These are phyloP conservation scores for Xanthoconium stramineum DNA, from an alignment of 768 basidiomycete genomes.

Conservation along the genomic window DNA sequence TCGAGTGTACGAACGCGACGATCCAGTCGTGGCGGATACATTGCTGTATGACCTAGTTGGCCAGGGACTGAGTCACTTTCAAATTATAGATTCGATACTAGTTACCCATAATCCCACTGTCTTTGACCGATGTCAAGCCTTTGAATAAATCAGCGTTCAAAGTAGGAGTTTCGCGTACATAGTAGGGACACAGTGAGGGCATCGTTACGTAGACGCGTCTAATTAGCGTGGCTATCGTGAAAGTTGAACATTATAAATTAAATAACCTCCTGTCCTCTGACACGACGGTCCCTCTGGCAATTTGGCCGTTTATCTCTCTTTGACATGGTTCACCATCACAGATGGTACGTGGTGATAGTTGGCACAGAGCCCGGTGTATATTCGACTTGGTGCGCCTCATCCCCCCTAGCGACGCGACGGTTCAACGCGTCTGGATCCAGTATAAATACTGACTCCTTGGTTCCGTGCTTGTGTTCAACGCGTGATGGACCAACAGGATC, in stretches of 20 bases:
- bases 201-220: neutral
- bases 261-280: slow-evolving; percentile 23
- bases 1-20: slow-evolving; percentile 67
- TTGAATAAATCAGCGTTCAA: neutral
- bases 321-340: slow-evolving; percentile 19
- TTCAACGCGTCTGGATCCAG: slow-evolving; percentile 8
- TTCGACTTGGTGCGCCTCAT: slow-evolving; percentile 17
- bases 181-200: too few species aligned
- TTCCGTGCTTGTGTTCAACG: slow-evolving; percentile 1
- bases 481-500: slow-evolving; percentile 35
- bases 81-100: slow-evolving; percentile 5
- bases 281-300: neutral
- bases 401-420: slow-evolving; percentile 2
- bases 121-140: neutral
- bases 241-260: slow-evolving; percentile 21
- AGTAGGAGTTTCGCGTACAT: slow-evolving; percentile 12
- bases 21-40: slow-evolving; percentile 68
- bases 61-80: neutral
- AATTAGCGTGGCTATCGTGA: slow-evolving; percentile 3
- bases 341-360: slow-evolving; percentile 28
- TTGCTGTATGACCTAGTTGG: slow-evolving; percentile 53
- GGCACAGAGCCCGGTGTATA: slow-evolving; percentile 31
- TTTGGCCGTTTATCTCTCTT: neutral
- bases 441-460: slow-evolving; percentile 27
- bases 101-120: slow-evolving; percentile 6